Base-by-base conservation (phyloP, 2,329 filamentous ascomycete genomes). In the Penicillium aurantiogriseum region DNA sequence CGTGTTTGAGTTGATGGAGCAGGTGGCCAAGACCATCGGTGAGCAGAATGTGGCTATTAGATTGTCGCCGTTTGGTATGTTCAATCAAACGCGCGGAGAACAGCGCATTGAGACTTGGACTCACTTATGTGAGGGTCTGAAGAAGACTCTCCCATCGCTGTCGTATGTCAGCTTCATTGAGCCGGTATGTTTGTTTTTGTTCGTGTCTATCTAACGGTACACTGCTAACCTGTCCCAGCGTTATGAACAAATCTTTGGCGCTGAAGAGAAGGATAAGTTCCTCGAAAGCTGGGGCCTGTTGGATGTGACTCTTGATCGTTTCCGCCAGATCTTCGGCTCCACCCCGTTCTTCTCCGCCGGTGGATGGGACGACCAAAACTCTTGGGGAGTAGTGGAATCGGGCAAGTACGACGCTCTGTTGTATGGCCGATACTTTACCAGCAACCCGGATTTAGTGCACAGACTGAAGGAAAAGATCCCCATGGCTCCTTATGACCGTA, bases 161-260 rank as follows among this genome's bases (percentile, higher is more conserved):
- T 79, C 79, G 3, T 85, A 85, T 59, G 78, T 85, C 17, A 81
- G 79, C 70, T 82, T 85, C 44, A 75, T 85, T 47, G 83, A 85
- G 68, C 81, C 82, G 67, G 68, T 71, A 59, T 54, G 67, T 62
- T 23, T 42, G n/a, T 9, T 17, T 13, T 23, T 6, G 4, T 51
- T 21, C 9, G 11, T 19, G 2, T 25, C 4, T 44, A 15, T 17
- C 3, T 23, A 17, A 40, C 29, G 1, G 5, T 11, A 19, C 17
- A 25, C 17, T 25, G 29, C 57, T 52, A 38, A 50, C 38, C 4
- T 2, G 33, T 17, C 3, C 11, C 42, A 75, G 60, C 75, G 79
- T 17, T 84, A 77, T 64, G 82, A 85, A 56, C 81, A 84, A 65
- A 76, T 84, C 38, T 77, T 80, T 61, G 79, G 74, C 31, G 69